Conservation (phyloP, 2,329 filamentous ascomycete species). For the Aspergillus amoenus region DNA sequence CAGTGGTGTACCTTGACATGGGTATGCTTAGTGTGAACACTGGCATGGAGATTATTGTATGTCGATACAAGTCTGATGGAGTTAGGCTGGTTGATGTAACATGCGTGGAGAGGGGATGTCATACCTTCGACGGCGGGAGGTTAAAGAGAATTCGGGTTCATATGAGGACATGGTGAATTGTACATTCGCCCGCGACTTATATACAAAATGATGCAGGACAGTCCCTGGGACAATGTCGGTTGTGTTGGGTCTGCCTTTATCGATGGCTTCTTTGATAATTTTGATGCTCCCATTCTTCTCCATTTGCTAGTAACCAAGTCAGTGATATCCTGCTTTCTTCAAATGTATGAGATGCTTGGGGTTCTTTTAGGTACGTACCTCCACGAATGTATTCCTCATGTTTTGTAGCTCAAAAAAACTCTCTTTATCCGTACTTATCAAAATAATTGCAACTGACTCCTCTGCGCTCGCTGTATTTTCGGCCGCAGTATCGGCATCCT, state of each 20-base stretch:
- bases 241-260: slow-evolving; percentile 67
- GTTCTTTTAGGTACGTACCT: slow-evolving; percentile 39
- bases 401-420: slow-evolving; percentile 86
- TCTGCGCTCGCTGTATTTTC: slow-evolving; percentile 52
- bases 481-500: slow-evolving; percentile 45
- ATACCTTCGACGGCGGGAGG: slow-evolving; percentile 63
- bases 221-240: slow-evolving; percentile 77
- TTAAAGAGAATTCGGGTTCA: slow-evolving; percentile 62
- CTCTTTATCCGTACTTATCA: slow-evolving; percentile 91
- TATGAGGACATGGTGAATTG: slow-evolving; percentile 92
- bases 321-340: slow-evolving; percentile 25
- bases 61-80: slow-evolving; percentile 68
- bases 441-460: slow-evolving; percentile 80
- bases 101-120: slow-evolving; percentile 5
- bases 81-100: neutral
- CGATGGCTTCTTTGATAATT: slow-evolving; percentile 70
- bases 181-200: slow-evolving; percentile 91
- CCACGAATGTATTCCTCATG: slow-evolving; percentile 62
- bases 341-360: neutral
- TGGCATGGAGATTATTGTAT: slow-evolving; percentile 81
- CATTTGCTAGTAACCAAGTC: slow-evolving; percentile 57
- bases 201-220: slow-evolving; percentile 85
- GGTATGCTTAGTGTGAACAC: slow-evolving; percentile 79
- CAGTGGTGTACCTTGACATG: slow-evolving; percentile 85
- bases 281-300: slow-evolving; percentile 72